Conservation (phyloP, 1,139 yeast genomes). For the Sugiyamaella sp. region DNA sequence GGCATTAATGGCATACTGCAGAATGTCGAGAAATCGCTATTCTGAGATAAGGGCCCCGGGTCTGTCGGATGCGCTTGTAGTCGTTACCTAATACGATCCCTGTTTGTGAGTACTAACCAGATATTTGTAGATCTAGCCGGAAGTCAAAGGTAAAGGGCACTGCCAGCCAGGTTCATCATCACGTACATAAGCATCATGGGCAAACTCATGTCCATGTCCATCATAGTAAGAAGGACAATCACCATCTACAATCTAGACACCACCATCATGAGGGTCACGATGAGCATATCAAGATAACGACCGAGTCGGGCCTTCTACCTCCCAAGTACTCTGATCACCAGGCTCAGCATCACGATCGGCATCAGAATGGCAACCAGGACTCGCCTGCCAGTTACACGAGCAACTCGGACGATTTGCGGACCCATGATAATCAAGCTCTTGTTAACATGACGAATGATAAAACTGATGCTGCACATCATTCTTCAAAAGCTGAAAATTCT, state of each 20-base stretch:
- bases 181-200: constrained; percentile 15
- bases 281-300: constrained; percentile 10
- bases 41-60: background rate
- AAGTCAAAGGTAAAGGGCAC: constrained; percentile 6
- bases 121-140: constrained; percentile 2
- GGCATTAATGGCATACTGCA: too few relatives aligned
- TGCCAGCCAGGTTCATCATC: constrained; percentile 5
- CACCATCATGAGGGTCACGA: constrained; percentile 23
- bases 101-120: constrained; percentile 1
- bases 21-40: background rate
- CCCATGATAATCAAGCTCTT: background rate
- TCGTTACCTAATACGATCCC: background rate
- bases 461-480: too few relatives aligned
- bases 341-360: background rate
- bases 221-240: constrained; percentile 23
- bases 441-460: background rate
- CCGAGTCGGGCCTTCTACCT: background rate
- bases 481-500: too few relatives aligned
- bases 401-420: background rate
- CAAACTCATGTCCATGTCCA: constrained; percentile 15
- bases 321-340: constrained; percentile 6
- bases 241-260: constrained; percentile 20
- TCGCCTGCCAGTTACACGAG: background rate
- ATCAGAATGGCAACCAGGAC: background rate
- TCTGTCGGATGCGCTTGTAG: background rate